phyloP scores from a whole-genome alignment of 2,329 filamentous ascomycete genomes.

The Herpotrichia juniperi region DNA sequence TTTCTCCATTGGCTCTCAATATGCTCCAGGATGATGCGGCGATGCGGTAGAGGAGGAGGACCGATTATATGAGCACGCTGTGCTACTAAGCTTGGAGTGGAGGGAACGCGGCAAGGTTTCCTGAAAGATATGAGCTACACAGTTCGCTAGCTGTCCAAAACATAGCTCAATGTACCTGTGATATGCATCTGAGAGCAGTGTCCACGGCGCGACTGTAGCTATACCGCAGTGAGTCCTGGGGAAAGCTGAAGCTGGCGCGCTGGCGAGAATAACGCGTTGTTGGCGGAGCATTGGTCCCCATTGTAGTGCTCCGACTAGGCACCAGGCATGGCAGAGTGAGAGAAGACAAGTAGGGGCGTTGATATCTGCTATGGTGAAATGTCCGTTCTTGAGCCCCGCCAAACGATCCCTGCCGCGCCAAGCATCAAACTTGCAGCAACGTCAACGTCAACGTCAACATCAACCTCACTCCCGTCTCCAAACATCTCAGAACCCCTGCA shows the following conservation, averaged over 20 bases:
- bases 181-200: neutral
- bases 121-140: too few relatives aligned
- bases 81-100: neutral
- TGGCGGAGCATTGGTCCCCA: conserved; percentile 44
- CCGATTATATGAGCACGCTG: neutral
- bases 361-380: neutral
- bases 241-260: conserved; percentile 23
- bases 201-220: neutral
- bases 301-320: conserved; percentile 40
- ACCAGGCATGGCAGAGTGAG: conserved; percentile 18
- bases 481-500: neutral
- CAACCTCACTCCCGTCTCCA: neutral
- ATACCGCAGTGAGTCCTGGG: neutral
- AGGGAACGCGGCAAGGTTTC: too few relatives aligned
- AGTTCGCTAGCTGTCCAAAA: neutral
- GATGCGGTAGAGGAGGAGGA: neutral
- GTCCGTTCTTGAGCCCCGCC: neutral
- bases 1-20: neutral
- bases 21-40: neutral
- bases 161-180: neutral
- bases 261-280: conserved; percentile 32
- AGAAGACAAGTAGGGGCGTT: neutral
- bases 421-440: neutral
- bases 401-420: neutral
- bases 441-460: neutral